phyloP scores from a whole-genome alignment of 768 basidiomycete species.

The Paxillus rubicundulus region DNA sequence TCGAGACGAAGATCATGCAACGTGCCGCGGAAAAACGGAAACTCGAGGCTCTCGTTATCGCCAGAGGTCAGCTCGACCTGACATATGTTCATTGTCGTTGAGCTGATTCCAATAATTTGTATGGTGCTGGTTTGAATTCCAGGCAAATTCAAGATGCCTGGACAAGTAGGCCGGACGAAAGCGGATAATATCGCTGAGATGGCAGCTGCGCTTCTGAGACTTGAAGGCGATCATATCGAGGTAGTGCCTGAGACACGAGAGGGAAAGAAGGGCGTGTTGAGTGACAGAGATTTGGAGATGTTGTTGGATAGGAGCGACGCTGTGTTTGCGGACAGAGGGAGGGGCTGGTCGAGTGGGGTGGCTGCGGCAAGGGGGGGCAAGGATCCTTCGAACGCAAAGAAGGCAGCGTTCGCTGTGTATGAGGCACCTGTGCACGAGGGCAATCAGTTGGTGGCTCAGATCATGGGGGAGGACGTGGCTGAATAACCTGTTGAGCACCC shows the following conservation, averaged over 20 bases:
- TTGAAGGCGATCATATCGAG: constrained; percentile 89
- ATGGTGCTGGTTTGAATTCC: background rate
- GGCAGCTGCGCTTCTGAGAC: constrained; percentile 69
- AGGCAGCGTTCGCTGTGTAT: constrained; percentile 75
- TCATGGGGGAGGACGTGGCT: constrained; percentile 49
- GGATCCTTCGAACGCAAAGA: constrained; percentile 26
- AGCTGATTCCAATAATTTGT: background rate
- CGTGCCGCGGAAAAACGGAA: constrained; percentile 84
- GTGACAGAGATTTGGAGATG: constrained; percentile 75
- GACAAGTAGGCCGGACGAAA: constrained; percentile 50
- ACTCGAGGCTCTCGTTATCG: constrained; percentile 93
- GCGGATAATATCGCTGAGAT: constrained; percentile 74
- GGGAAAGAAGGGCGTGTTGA: constrained; percentile 71
- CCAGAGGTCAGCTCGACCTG: constrained; percentile 55
- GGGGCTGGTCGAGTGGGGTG: constrained; percentile 66
- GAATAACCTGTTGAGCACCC: constrained; percentile 4
- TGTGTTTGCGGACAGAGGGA: constrained; percentile 67
- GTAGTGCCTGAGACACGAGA: constrained; percentile 70
- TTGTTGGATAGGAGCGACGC: constrained; percentile 77
- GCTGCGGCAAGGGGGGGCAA: constrained; percentile 19
- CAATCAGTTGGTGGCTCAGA: constrained; percentile 66
- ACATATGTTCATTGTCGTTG: background rate
- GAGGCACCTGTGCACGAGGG: constrained; percentile 61
- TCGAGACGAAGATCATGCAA: constrained; percentile 91
- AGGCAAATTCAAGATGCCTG: constrained; percentile 85